phyloP scores from a whole-genome alignment of 2,329 filamentous ascomycete genomes.

The Beauveria asiatica region DNA sequence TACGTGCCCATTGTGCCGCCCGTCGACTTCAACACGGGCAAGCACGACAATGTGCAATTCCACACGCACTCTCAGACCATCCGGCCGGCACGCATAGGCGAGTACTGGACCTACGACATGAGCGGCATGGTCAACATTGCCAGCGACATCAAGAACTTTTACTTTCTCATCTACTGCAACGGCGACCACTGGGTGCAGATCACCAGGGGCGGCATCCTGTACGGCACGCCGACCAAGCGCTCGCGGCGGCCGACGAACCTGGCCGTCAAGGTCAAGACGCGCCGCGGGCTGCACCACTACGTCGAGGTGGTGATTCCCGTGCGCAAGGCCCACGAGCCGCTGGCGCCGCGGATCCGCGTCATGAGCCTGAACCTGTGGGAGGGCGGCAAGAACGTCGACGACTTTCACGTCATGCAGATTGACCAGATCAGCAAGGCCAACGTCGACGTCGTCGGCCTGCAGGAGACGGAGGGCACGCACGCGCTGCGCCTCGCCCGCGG shows the following conservation, averaged over 20 bases:
- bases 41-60: not conserved
- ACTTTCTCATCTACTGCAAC: conserved; percentile 17
- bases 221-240: conserved; percentile 23
- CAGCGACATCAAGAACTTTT: conserved; percentile 18
- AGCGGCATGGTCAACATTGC: conserved; percentile 23
- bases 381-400: conserved; percentile 27
- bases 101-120: conserved; percentile 24
- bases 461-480: conserved; percentile 26
- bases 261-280: conserved; percentile 19
- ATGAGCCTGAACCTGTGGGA: conserved; percentile 33
- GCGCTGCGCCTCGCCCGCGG: conserved; percentile 26
- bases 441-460: conserved; percentile 29
- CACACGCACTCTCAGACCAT: conserved; percentile 23
- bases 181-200: conserved; percentile 25
- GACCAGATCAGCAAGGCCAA: conserved; percentile 22
- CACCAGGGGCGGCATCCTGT: conserved; percentile 23
- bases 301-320: conserved; percentile 12
- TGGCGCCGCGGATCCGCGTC: conserved; percentile 27
- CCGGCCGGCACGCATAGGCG: conserved; percentile 27
- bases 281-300: no score
- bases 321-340: conserved; percentile 14
- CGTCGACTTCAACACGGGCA: conserved; percentile 20
- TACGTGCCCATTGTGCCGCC: conserved; percentile 30
- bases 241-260: conserved; percentile 16
- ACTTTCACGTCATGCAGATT: conserved; percentile 31